A percentile compares a stretch with the other conserved stretches of the same genome.
Conservation (phyloP, 495 filamentous ascomycete species). For the Xylaria castorea region DNA sequence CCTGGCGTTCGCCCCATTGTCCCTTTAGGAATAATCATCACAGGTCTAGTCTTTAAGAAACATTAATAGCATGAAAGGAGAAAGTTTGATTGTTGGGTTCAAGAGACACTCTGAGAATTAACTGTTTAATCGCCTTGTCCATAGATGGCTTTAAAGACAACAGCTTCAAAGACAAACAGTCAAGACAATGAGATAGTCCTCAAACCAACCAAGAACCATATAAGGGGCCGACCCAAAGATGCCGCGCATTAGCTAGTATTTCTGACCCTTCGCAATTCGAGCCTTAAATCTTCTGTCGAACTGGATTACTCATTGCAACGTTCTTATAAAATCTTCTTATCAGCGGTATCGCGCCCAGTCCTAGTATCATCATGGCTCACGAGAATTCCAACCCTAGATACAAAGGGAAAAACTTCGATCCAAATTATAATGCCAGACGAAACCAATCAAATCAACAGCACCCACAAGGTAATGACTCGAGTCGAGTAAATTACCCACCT, state of each 20-base stretch:
- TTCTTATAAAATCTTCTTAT: not conserved
- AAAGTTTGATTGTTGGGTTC: not conserved
- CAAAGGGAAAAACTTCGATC: slow-evolving; percentile 16
- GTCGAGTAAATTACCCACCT: not conserved
- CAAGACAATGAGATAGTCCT: slow-evolving; percentile 13
- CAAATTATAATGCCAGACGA: slow-evolving; percentile 1
- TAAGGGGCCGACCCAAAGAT: not conserved
- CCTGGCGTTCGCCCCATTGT: not conserved
- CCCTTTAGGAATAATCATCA: not conserved
- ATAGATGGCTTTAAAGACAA: not conserved
- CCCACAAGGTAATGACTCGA: not conserved
- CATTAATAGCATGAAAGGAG: not conserved
- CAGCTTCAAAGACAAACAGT: not conserved
- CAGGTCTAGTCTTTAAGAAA: not conserved
- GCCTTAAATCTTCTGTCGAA: not conserved
- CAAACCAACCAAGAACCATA: slow-evolving; percentile 6
- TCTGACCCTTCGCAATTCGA: not conserved
- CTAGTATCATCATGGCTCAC: not conserved
- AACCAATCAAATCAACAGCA: not conserved
- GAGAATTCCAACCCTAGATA: not conserved
- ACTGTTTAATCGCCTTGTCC: not conserved
- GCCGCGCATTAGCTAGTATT: not conserved
- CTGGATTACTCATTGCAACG: not conserved
- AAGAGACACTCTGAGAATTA: not conserved
- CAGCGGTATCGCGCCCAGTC: not conserved